Evolutionary conservation across 2,329 filamentous ascomycete species (phyloP), one percentile per base, ranked within the genome.

Genomic region (Alternaria angustiovoidea): DNA sequence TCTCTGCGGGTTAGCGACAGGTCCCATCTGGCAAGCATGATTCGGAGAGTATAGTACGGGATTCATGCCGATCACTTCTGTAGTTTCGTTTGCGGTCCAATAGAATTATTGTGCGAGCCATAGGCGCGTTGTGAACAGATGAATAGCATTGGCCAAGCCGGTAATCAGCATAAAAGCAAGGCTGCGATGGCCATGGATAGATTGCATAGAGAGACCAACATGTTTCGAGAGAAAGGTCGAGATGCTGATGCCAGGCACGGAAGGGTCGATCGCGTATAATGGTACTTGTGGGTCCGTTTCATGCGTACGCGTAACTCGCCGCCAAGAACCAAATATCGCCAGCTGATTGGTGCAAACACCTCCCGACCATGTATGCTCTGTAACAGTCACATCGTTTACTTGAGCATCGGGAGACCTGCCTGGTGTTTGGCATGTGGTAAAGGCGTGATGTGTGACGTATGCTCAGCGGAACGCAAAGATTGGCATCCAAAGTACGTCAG

Each of bases 221-320:
- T 41, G 48, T 64, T 58, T 55, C 57, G 59, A 22, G 38, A 57
- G 28, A 43, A 57, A 51, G 24, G 22, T 38, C 61, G 36, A 41
- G 41, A 48, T 53, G 51, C 55, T 43, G 28, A 26, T 36, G 42
- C 43, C 41, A 44, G 41, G 48, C 24, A 16, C 39, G 52, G 47
- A 30, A 46, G 38, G 51, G 36, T n/a, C 38, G 28, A 59, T 57
- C 32, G 47, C 32, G 44, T 30, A 59, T 63, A 59, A 64, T 54
- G 54, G 54, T 52, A 43, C 43, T 30, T 39, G 51, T 55, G 61
- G 59, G 49, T 38, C 61, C 36, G 63, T 67, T 67, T 67, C 65
- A 60, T 56, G 51, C 62, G 57, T 54, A 54, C 59, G 48, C 49
- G 51, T 57, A 47, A 51, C 28, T 48, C 16, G 20, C 28, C 49